A percentile compares a stretch with the other conserved stretches of the same genome.
phyloP scores from a whole-genome alignment of 148 eudicot genomes.

The Linanthus parryae region DNA sequence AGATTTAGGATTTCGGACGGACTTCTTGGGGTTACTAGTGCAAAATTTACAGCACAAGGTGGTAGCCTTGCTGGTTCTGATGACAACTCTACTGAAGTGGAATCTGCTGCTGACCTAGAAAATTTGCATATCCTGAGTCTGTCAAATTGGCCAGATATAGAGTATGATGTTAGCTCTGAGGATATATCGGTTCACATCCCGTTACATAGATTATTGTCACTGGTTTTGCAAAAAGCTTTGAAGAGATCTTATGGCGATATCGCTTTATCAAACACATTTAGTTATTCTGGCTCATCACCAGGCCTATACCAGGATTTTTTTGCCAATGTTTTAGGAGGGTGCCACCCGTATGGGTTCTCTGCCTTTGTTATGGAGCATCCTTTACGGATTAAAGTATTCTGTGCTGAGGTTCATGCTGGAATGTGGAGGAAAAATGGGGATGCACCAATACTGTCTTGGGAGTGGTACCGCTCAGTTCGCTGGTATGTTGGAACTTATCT shows the following conservation, averaged over 20 bases:
- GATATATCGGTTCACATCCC: conserved; percentile 86
- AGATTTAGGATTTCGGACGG: conserved; percentile 18
- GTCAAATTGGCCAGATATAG: conserved; percentile 78
- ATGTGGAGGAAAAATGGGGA: conserved; percentile 99
- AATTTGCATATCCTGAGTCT: conserved; percentile 50
- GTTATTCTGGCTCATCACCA: conserved; percentile 24
- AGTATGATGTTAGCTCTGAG: conserved; percentile 75
- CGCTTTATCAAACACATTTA: conserved; percentile 14
- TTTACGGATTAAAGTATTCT: conserved; percentile 83
- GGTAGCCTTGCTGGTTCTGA: conserved; percentile 22
- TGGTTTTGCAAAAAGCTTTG: conserved; percentile 57
- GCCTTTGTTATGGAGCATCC: conserved; percentile 93
- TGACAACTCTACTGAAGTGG: conserved; percentile 37
- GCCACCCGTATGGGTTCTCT: conserved; percentile 89
- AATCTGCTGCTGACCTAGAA: conserved; percentile 35
- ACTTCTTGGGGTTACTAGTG: conserved; percentile 14
- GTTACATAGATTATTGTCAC: conserved; percentile 68
- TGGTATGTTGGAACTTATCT: conserved; percentile 41
- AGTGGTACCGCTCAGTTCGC: conserved; percentile 86
- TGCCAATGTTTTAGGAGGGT: conserved; percentile 56
- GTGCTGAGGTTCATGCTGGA: conserved; percentile 94
- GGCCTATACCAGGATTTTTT: conserved; percentile 41
- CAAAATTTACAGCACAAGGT: conserved; percentile 16
- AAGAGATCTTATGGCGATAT: conserved; percentile 53
- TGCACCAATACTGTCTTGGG: conserved; percentile 56